A percentile compares a stretch with the other conserved stretches of the same genome.
phyloP scores from a whole-genome alignment of 1,139 yeast species.

The Yamadazyma trypodendri region DNA sequence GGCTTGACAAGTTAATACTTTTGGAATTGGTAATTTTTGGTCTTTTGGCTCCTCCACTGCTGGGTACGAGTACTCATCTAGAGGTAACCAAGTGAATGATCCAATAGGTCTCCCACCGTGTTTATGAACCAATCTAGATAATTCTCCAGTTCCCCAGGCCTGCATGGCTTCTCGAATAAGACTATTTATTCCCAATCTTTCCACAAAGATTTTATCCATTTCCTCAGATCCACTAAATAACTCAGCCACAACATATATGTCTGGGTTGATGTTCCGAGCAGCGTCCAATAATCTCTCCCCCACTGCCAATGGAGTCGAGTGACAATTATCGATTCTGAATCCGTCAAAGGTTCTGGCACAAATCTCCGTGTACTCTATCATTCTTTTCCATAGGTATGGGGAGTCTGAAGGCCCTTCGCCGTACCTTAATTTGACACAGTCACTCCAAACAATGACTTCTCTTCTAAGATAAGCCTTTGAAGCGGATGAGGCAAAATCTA shows the following conservation, averaged over 20 bases:
- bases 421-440: conserved; percentile 89
- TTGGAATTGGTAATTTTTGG: conserved; percentile 56
- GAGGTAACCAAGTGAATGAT: conserved; percentile 73
- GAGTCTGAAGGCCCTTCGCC: conserved; percentile 78
- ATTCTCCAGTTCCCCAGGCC: conserved; percentile 84
- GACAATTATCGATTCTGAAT: conserved; percentile 92
- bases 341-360: conserved; percentile 84
- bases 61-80: conserved; percentile 70
- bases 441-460: conserved; percentile 97
- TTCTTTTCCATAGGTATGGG: conserved; percentile 85
- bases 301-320: conserved; percentile 93
- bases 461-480: conserved; percentile 84
- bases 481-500: conserved; percentile 82
- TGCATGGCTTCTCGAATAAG: conserved; percentile 97
- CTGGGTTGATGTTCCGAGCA: conserved; percentile 82
- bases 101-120: conserved; percentile 98
- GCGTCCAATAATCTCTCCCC: conserved; percentile 86
- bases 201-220: conserved; percentile 87
- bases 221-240: conserved; percentile 90
- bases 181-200: conserved; percentile 83
- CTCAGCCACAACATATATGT: conserved; percentile 91
- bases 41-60: conserved; percentile 42
- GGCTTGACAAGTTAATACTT: conserved; percentile 58
- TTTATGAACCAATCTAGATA: conserved; percentile 81
- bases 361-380: conserved; percentile 71